Base-by-base conservation (phyloP, 192 early-diverging fungal genomes). In the Rhizoclosmatium sp. region DNA sequence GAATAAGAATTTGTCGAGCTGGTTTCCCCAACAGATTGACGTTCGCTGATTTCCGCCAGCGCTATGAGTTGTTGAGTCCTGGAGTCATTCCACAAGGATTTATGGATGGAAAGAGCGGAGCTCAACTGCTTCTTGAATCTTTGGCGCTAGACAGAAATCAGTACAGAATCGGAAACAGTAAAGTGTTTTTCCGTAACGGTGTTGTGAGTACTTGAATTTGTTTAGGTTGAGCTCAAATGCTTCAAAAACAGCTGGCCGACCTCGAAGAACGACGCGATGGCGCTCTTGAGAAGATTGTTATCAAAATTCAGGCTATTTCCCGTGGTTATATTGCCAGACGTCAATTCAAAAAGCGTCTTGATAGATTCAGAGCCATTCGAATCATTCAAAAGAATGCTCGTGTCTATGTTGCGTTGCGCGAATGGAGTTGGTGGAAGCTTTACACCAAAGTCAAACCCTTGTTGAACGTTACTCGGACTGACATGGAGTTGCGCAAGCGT, bases 361-460 rank as follows among this genome's bases (percentile, higher is more conserved):
- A 94, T 71, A 93, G 96, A 85, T 89, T 92, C 82, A 90, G 93
- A 47, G 95, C 97, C 2, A 97, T 97, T 78, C 90, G 92, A 70
- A 89, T 98, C 16, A 98, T 99, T 78, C 98, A 99, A 84, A 91
- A 90, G 79, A 99, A 98, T 68, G 94, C 96, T 1, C 91, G 97
- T 23, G 86, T 96, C 19, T 97, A 96, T 82, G 92, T 97, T 59
- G 85, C 91, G 49, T 87, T 98, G 14, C 90, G 93, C 42, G 94
- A 97, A 88, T 97, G 96, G 95, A 85, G 93, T 23, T 99, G 97
- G 97, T 97, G 96, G 95, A 93, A 92, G 73, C 92, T 98, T 51
- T 99, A 96, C 84, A 89, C 92, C 73, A 94, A 95, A 41, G 93
- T 96, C 80, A 97, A 95, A 83, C 96, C 96, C 12, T 85, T 96